These are phyloP conservation scores for Candida maltosa DNA, from an alignment of 805 yeast species.

Conservation along the genomic window DNA sequence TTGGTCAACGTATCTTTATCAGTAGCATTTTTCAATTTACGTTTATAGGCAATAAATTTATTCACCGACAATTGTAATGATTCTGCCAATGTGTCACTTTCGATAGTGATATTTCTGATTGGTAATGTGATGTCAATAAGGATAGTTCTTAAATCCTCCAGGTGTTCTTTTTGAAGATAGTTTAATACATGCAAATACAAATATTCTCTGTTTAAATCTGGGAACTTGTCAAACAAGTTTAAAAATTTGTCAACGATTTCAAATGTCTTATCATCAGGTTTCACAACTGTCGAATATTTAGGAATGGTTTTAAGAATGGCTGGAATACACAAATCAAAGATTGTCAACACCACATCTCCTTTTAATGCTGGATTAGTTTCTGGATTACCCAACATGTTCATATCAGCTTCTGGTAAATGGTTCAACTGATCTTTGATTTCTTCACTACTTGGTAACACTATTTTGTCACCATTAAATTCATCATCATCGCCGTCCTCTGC, in stretches of 20 bases:
- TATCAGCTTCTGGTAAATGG: constrained; percentile 80
- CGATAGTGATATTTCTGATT: constrained; percentile 48
- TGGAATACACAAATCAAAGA: constrained; percentile 35
- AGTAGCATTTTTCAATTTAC: constrained; percentile 26
- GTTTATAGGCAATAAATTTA: constrained; percentile 60
- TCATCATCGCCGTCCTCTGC: constrained; percentile 20
- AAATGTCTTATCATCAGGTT: constrained; percentile 37
- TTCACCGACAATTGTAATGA: constrained; percentile 67
- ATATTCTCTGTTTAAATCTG: constrained; percentile 64
- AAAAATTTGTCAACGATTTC: constrained; percentile 43
- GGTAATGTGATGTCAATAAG: constrained; percentile 63
- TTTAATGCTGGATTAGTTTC: constrained; percentile 73
- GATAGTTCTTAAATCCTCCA: constrained; percentile 38
- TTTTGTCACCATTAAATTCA: constrained; percentile 35
- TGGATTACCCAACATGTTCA: constrained; percentile 80
- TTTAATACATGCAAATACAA: constrained; percentile 63
- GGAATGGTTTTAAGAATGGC: constrained; percentile 24
- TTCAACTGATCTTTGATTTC: constrained; percentile 61
- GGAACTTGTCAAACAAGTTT: constrained; percentile 63
- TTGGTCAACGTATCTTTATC: constrained; percentile 30
- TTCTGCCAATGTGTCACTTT: constrained; percentile 48
- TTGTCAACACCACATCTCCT: constrained; percentile 46
- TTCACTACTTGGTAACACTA: constrained; percentile 51
- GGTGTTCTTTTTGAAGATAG: constrained; percentile 43
- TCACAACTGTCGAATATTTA: constrained; percentile 17